Evolutionary conservation across 306 rosid species (phyloP).

Genomic region (Malus fusca): DNA sequence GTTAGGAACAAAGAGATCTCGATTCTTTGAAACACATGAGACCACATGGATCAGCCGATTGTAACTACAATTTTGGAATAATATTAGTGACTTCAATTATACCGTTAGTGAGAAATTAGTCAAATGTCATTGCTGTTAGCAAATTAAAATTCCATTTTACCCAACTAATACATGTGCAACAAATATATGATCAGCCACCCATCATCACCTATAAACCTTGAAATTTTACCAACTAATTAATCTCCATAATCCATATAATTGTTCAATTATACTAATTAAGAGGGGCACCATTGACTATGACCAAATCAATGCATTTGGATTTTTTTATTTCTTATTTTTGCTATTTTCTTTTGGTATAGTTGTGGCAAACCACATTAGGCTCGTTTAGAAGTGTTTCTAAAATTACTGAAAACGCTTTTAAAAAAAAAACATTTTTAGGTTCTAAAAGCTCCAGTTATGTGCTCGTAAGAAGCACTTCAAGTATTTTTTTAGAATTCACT

Average conservation of each 20-base stretch:
- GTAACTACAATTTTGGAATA: background rate
- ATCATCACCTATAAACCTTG: conserved; percentile 10
- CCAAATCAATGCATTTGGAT: background rate
- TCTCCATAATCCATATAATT: conserved; percentile 9
- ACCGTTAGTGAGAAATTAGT: conserved; percentile 26
- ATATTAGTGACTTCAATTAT: conserved; percentile 15
- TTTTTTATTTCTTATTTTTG: background rate
- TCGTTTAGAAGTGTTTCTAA: too few species aligned
- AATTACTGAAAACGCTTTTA: too few species aligned
- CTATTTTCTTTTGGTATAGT: background rate
- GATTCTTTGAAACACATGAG: conserved; percentile 48
- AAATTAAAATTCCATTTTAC: background rate
- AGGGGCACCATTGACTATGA: background rate
- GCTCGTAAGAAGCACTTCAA: too few species aligned
- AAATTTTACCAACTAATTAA: conserved; percentile 10
- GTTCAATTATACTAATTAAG: background rate
- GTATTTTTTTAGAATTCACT: too few species aligned
- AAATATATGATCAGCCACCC: conserved; percentile 16
- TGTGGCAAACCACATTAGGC: background rate
- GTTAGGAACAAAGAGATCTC: conserved; percentile 15
- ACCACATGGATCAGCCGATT: conserved; percentile 46
- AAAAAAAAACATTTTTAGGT: too few species aligned
- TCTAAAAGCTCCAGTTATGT: too few species aligned
- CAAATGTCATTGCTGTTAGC: background rate
- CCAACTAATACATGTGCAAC: conserved; percentile 33